Evolutionary conservation across 2,329 filamentous ascomycete genomes (phyloP).

Genomic region (Pseudogymnoascus sp.): DNA sequence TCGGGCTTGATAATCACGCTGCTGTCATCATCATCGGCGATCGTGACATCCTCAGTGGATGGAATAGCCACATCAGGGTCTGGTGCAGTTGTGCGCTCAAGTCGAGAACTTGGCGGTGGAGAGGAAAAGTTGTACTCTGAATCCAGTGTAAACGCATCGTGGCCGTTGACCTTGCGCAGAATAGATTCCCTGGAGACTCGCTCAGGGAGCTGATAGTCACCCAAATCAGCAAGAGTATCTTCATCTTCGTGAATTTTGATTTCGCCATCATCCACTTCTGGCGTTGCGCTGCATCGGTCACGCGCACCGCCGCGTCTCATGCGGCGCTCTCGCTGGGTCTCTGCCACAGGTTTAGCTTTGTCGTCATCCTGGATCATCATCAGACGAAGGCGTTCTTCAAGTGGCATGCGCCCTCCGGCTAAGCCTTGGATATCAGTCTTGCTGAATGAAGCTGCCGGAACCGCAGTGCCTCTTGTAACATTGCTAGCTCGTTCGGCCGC

Average conservation of each 20-base stretch:
- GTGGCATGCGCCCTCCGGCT: conserved; percentile 65
- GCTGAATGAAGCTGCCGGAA: conserved; percentile 55
- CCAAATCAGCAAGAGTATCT: conserved; percentile 52
- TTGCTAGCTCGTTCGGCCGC: conserved; percentile 64
- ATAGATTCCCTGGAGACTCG: conserved; percentile 93
- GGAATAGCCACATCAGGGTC: conserved; percentile 89
- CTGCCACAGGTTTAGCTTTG: conserved; percentile 48
- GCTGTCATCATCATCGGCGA: conserved; percentile 48
- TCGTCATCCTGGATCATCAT: conserved; percentile 77
- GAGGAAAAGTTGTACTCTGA: conserved; percentile 59
- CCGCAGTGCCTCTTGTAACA: conserved; percentile 60
- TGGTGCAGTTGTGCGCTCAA: background rate
- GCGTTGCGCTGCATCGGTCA: conserved; percentile 32
- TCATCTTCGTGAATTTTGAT: conserved; percentile 45
- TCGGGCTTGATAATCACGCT: conserved; percentile 63
- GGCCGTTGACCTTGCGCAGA: conserved; percentile 73
- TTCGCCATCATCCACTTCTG: conserved; percentile 23
- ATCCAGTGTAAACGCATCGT: conserved; percentile 44
- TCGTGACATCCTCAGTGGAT: conserved; percentile 62
- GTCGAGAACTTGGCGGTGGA: conserved; percentile 35
- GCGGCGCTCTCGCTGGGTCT: conserved; percentile 60
- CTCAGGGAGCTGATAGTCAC: conserved; percentile 58
- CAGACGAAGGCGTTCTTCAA: conserved; percentile 77
- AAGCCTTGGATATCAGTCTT: conserved; percentile 75
- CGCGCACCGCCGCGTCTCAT: conserved; percentile 54